Evolutionary conservation across 2,329 filamentous ascomycete genomes (phyloP).

Genomic region (Aspergillus sp.): DNA sequence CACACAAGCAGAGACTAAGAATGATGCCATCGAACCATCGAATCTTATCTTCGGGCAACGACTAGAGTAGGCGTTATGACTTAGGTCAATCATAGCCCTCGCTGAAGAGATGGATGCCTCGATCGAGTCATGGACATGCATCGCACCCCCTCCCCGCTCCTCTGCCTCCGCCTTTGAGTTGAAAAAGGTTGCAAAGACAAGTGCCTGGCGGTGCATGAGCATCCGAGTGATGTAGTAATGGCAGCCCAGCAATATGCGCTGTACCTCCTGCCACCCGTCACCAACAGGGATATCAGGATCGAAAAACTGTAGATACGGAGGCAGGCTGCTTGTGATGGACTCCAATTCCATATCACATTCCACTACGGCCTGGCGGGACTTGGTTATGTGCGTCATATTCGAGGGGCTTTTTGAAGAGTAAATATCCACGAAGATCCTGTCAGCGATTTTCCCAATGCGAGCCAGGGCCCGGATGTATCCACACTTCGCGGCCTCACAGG

Average conservation of each 20-base stretch:
- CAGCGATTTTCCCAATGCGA: conserved; percentile 1
- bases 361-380: background rate
- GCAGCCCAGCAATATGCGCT: conserved; percentile 6
- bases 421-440: background rate
- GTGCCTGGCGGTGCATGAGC: conserved; percentile 6
- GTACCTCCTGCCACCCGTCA: conserved; percentile 10
- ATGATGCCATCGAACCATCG: conserved; percentile 6
- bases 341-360: background rate
- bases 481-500: conserved; percentile 2
- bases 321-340: conserved; percentile 2
- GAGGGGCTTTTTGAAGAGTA: background rate
- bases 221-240: conserved; percentile 6
- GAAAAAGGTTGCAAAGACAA: conserved; percentile 4
- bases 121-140: conserved; percentile 1
- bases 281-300: conserved; percentile 6
- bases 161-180: background rate
- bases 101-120: background rate
- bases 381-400: background rate
- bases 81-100: conserved; percentile 1
- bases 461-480: conserved; percentile 8
- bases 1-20: conserved; percentile 6
- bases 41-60: background rate
- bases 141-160: background rate
- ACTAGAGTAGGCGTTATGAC: background rate
- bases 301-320: conserved; percentile 9